phyloP scores from a whole-genome alignment of 139 green algal species.

The Coelastrella sp. region DNA sequence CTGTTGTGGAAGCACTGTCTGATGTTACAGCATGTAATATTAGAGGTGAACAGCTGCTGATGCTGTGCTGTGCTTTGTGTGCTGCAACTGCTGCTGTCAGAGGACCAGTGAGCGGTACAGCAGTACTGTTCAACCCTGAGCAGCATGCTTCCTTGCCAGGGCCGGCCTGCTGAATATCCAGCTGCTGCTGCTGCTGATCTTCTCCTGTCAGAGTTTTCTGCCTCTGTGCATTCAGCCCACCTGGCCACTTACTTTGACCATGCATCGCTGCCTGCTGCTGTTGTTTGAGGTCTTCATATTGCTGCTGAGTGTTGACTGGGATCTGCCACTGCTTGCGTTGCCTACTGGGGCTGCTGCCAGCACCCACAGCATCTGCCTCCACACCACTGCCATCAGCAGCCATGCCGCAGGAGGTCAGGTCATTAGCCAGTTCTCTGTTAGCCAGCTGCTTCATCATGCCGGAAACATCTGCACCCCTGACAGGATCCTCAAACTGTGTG shows the following conservation, averaged over 20 bases:
- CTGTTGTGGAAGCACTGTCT: neutral
- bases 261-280: neutral
- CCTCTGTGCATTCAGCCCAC: neutral
- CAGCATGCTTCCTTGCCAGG: no score
- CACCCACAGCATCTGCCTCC: neutral
- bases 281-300: neutral
- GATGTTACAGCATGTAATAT: neutral
- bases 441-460: neutral
- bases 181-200: neutral
- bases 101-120: neutral
- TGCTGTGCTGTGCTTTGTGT: neutral
- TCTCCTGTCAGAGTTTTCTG: neutral
- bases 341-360: constrained; percentile 3
- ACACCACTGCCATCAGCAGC: neutral
- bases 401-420: neutral
- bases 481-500: neutral
- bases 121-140: neutral
- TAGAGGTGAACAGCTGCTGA: neutral
- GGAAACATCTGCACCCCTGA: neutral
- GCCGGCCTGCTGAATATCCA: neutral
- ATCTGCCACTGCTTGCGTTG: constrained; percentile 43
- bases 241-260: constrained; percentile 26
- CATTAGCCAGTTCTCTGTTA: neutral
- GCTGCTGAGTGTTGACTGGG: constrained; percentile 9
- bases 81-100: constrained; percentile 14